Evolutionary conservation across 345 rosid species (phyloP).

Genomic region (Brassica rapa): DNA sequence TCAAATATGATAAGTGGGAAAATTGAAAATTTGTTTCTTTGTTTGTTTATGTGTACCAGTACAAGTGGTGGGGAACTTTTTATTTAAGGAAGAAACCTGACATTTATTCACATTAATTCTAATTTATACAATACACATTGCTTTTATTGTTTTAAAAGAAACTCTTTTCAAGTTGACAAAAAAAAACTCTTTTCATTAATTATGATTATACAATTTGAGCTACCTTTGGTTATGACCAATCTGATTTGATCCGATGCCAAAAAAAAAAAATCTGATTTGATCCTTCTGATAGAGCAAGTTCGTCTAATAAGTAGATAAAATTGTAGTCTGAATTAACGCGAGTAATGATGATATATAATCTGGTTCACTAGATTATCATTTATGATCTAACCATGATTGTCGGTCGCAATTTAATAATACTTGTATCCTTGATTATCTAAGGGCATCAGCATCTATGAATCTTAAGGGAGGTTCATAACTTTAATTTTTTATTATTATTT

Average conservation of each 20-base stretch:
- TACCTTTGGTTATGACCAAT: not conserved
- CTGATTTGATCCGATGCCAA: not conserved
- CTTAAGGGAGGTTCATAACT: too few relatives aligned
- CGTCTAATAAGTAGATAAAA: conserved; percentile 9
- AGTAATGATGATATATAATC: conserved; percentile 16
- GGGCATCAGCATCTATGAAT: too few relatives aligned
- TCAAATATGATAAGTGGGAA: not conserved
- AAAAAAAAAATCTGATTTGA: not conserved
- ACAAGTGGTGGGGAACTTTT: conserved; percentile 30
- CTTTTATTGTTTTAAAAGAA: not conserved
- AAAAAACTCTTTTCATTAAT: not conserved
- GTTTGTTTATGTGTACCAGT: conserved; percentile 20
- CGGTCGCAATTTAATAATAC: conserved; percentile 19
- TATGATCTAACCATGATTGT: conserved; percentile 18
- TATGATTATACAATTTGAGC: conserved; percentile 10
- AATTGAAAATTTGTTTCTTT: conserved; percentile 14
- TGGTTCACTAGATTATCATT: not conserved
- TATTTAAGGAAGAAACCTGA: conserved; percentile 2
- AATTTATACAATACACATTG: not conserved
- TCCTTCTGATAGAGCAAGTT: conserved; percentile 13
- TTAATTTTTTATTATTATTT: too few relatives aligned
- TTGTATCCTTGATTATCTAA: not conserved
- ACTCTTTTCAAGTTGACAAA: not conserved
- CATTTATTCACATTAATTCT: conserved; percentile 24
- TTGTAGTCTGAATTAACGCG: not conserved